Evolutionary conservation across 2,329 filamentous ascomycete genomes (phyloP), one percentile per base, ranked within the genome.

Genomic region (Alternaria gansuensis): DNA sequence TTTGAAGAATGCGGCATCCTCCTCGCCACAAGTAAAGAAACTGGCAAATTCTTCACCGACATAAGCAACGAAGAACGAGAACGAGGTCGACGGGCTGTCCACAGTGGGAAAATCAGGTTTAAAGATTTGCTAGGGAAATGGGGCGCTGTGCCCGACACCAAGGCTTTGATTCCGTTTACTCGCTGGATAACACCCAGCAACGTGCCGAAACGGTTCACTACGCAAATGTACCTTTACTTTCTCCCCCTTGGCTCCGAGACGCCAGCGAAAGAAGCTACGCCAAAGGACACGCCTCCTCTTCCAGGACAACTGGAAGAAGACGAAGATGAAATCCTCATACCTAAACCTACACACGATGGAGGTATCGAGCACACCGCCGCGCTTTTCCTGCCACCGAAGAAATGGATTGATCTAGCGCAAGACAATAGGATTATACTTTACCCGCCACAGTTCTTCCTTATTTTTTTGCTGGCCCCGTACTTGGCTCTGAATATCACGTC

Each of bases 211-310:
- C 86, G 95, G 44, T 99, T 96, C 79, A 92, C 91, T 0, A 97
- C 94, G 0, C 93, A 97, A 75, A 98, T 98, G 94, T 99, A 98
- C 78, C 77, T 98, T 10, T 97, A 97, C 78, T 89, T 96, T 77
- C 83, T 97, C 3, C 93, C 93, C 0, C 78, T 88, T 5, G 64
- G 67, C 10, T 76, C 78, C 13, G 45, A 59, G 1, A 69, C 70
- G 7, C 68, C 75, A 0, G 70, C 73, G 40, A 74, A 74, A 5
- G 63, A 75, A 5, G 71, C 68, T 31, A 68, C 61, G 67, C 77
- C 71, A 10, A 34, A 43, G n/a, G 54, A 53, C 28, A 66, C 66
- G 5, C 81, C 66, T 74, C 81, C 64, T 10, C 70, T n/a, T 10
- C 56, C 63, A 0, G 70, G 63, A 51, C 17, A 17, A 17, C 57